Conservation (phyloP, 306 rosid genomes). For the Sophora flavescens region DNA sequence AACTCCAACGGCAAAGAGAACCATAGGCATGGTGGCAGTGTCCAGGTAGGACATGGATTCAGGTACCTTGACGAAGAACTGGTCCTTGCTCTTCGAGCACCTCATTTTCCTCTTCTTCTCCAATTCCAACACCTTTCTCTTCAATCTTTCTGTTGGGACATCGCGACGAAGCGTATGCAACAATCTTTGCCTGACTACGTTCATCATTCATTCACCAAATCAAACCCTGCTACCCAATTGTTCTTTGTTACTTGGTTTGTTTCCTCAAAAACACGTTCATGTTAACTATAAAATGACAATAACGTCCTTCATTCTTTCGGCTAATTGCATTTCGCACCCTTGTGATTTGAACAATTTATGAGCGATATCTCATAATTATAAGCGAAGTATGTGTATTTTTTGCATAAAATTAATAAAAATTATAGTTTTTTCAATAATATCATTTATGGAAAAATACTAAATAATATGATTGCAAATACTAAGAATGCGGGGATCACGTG, state of each 20-base stretch:
- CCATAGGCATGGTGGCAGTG: constrained; percentile 85
- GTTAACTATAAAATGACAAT: constrained; percentile 15
- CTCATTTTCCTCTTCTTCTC: constrained; percentile 58
- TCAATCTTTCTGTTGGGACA: constrained; percentile 34
- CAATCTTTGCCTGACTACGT: constrained; percentile 41
- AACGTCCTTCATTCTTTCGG: background rate
- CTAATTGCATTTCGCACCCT: no score
- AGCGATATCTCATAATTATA: no score
- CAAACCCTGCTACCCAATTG: background rate
- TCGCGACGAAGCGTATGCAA: constrained; percentile 39
- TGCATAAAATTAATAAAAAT: no score
- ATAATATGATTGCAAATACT: no score
- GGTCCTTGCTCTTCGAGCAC: constrained; percentile 51
- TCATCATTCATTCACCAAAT: constrained; percentile 30
- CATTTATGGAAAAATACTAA: no score
- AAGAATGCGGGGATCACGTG: no score
- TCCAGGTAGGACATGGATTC: constrained; percentile 75
- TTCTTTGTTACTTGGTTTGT: background rate
- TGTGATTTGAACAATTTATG: no score
- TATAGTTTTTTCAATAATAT: no score
- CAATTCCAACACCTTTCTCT: constrained; percentile 53
- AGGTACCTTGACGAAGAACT: constrained; percentile 69
- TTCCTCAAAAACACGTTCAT: background rate
- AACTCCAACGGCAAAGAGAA: constrained; percentile 62
- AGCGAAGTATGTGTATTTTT: no score